Conservation (phyloP, 345 rosid species). For the Rhodamnia argentea region DNA sequence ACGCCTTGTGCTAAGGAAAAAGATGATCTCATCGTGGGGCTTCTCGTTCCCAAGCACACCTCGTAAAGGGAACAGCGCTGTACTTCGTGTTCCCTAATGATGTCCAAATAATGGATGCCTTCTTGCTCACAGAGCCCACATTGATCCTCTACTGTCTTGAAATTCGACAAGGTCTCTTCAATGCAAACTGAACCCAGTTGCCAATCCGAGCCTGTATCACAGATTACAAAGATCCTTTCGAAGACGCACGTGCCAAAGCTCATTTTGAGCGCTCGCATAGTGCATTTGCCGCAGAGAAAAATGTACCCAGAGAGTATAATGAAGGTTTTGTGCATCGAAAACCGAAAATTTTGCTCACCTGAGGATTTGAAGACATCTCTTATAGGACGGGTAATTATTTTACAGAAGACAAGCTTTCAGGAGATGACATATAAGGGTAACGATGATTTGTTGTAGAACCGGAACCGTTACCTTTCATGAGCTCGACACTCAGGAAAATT, state of each 20-base stretch:
- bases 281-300: neutral
- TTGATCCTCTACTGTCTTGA: neutral
- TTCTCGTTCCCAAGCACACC: neutral
- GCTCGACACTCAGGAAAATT: neutral
- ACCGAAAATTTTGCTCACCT: neutral
- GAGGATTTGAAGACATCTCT: neutral
- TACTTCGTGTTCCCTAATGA: neutral
- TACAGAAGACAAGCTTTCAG: neutral
- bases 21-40: neutral
- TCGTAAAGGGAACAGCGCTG: neutral
- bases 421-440: neutral
- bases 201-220: neutral
- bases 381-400: neutral
- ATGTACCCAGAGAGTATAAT: neutral
- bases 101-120: neutral
- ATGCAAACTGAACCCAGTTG: neutral
- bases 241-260: neutral
- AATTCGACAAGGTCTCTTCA: neutral
- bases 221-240: neutral
- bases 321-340: neutral
- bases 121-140: neutral
- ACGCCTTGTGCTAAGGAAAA: neutral
- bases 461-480: neutral
- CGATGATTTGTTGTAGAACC: neutral
- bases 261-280: neutral